phyloP scores from a whole-genome alignment of 2,329 filamentous ascomycete genomes.

The Neoscytalidium dimidiatum region DNA sequence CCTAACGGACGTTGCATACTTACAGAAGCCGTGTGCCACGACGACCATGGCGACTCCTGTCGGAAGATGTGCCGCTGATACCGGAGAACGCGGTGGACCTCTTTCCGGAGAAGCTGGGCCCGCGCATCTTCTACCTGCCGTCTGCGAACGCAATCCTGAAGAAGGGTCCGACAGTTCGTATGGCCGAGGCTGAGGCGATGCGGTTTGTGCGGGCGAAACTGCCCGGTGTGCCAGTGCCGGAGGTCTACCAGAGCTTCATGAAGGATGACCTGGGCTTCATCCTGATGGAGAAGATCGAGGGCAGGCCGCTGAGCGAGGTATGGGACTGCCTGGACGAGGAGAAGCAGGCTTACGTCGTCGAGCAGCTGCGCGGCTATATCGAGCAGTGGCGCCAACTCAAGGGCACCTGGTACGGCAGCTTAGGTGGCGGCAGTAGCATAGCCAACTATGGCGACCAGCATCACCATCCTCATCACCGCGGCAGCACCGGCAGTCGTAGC shows the following conservation, averaged over 20 bases:
- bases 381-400: constrained; percentile 21
- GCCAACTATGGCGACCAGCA: constrained; percentile 19
- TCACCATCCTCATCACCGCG: constrained; percentile 2
- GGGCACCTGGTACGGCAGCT: constrained; percentile 23
- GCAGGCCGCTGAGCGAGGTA: constrained; percentile 21
- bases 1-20: constrained; percentile 16
- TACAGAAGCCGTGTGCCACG: constrained; percentile 14
- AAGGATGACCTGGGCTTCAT: constrained; percentile 21
- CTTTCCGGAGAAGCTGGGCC: constrained; percentile 16
- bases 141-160: constrained; percentile 18
- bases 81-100: constrained; percentile 18
- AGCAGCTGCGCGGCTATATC: constrained; percentile 22
- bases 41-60: constrained; percentile 16
- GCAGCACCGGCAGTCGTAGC: not conserved
- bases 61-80: constrained; percentile 17
- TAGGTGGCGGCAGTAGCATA: constrained; percentile 22
- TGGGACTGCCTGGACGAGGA: constrained; percentile 20
- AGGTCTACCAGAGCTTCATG: constrained; percentile 18
- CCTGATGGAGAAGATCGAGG: constrained; percentile 26
- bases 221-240: not conserved
- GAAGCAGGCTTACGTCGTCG: constrained; percentile 17
- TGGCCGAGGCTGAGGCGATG: constrained; percentile 18
- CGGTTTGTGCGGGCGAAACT: constrained; percentile 7
- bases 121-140: constrained; percentile 18
- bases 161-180: constrained; percentile 14